Base-by-base conservation (phyloP, 192 early-diverging fungal genomes). In the Coemansia sp. region DNA sequence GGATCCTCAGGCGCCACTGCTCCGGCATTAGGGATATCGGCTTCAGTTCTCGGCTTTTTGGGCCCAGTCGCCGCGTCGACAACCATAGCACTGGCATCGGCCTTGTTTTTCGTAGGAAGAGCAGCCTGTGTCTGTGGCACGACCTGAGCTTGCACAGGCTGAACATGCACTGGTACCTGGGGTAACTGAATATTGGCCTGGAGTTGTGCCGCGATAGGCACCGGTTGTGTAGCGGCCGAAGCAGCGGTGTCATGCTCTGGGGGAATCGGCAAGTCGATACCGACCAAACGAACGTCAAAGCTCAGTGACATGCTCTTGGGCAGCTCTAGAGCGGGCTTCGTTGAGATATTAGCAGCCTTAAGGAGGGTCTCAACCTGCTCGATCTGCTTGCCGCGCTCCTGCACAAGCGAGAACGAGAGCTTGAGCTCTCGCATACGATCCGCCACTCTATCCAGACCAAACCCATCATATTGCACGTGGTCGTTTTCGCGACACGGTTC, bases 371-470 rank as follows among this genome's bases (percentile, higher is more conserved):
- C 78, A 36, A 81, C 50, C 51, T 72, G 65, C 23, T 76, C 78
- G 35, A 81, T 71, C 42, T 38, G 43, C 60, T 68, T 75, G 13
- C 73, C 78, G 23, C 78, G 73, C 63, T 81, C 72, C 62, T 69
- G 70, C 3, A 81, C 63, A 14, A 81, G 73, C 66, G 80, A 82
- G 34, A 82, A 76, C 56, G 80, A 77, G n/a, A 82, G 46, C 9
- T 74, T 74, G 55, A 76, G 67, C 38, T 82, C 80, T 39, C 75
- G 67, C 80, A 82, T 82, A 18, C 80, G 63, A 31, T 48, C 60
- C 21, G 71, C 74, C 16, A 82, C 71, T 26, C 70, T 75, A n/a
- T 74, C 75, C 16, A 82, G 60, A 2, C 55, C 36, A 62, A 73
- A 82, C 9, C 63, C 66, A 62, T 82, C 80, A 48, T 82, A 82